Evolutionary conservation across 441 rosid genomes (phyloP).

Genomic region (Raphanus hybrid): DNA sequence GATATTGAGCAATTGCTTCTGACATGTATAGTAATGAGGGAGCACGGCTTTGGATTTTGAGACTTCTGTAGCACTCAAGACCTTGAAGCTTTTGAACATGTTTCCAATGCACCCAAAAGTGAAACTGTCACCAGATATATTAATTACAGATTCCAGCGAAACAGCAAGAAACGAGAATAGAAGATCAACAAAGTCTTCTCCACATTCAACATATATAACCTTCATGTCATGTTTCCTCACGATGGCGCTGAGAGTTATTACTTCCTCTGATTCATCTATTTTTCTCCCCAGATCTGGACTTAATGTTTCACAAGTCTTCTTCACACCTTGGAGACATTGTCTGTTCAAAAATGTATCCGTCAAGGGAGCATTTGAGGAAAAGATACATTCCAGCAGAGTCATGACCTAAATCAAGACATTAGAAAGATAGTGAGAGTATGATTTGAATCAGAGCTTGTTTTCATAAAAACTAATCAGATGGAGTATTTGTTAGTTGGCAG

Average conservation of each 20-base stretch:
- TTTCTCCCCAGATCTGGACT: too few relatives aligned
- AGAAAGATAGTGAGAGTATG: not conserved
- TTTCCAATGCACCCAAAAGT: not conserved
- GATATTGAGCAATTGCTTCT: not conserved
- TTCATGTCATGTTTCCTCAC: not conserved
- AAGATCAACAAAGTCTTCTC: conserved; percentile 4
- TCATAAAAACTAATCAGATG: too few relatives aligned
- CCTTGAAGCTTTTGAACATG: conserved; percentile 7
- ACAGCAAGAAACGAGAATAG: not conserved
- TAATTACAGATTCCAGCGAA: not conserved
- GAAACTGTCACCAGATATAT: not conserved
- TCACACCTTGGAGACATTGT: too few relatives aligned
- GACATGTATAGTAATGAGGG: not conserved
- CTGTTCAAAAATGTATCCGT: too few relatives aligned
- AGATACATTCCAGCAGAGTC: not conserved
- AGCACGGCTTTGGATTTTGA: not conserved
- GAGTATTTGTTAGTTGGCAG: too few relatives aligned
- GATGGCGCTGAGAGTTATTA: not conserved
- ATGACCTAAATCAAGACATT: not conserved
- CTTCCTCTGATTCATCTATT: too few relatives aligned
- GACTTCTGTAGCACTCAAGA: not conserved
- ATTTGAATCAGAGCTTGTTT: not conserved
- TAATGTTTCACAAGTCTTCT: too few relatives aligned
- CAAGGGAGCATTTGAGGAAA: conserved; percentile 30
- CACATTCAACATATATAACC: not conserved